Percentiles rank a stretch among this genome's conserved stretches.
phyloP scores from a whole-genome alignment of 164 flowering plant species.

The Magnolia changhungtana region DNA sequence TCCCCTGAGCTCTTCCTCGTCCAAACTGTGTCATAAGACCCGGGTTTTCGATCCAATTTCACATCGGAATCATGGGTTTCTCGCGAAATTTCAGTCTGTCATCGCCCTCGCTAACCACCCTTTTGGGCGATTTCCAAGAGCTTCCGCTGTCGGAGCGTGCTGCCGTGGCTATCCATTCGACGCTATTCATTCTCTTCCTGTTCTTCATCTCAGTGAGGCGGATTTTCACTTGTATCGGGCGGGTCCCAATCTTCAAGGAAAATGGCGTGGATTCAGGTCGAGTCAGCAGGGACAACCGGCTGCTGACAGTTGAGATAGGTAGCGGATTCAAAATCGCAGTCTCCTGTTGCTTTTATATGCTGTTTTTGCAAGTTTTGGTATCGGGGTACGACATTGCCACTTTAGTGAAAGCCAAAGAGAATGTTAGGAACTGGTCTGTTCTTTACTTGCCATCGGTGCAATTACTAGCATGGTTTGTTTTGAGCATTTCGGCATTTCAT shows the following conservation, averaged over 20 bases:
- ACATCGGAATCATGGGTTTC: conserved; percentile 32
- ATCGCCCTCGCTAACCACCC: conserved; percentile 12
- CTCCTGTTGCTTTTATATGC: conserved; percentile 68
- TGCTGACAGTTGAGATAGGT: conserved; percentile 39
- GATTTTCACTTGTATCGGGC: conserved; percentile 48
- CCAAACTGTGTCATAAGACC: neutral
- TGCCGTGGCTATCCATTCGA: conserved; percentile 60
- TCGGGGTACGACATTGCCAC: conserved; percentile 62
- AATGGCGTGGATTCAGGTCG: conserved; percentile 30
- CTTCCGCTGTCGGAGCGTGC: conserved; percentile 59
- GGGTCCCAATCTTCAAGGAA: conserved; percentile 53
- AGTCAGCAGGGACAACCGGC: conserved; percentile 26
- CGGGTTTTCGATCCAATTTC: neutral
- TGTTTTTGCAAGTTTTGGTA: conserved; percentile 61
- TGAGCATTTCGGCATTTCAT: conserved; percentile 68
- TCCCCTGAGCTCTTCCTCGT: conserved; percentile 6
- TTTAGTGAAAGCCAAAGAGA: conserved; percentile 34
- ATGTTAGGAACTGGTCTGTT: conserved; percentile 39
- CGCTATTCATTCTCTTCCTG: conserved; percentile 50
- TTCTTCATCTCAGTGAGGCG: conserved; percentile 56
- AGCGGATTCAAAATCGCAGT: conserved; percentile 49
- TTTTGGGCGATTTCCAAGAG: conserved; percentile 32
- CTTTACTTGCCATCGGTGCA: conserved; percentile 59
- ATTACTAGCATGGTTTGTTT: conserved; percentile 71
- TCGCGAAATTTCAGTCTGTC: conserved; percentile 5